phyloP scores from a whole-genome alignment of 768 basidiomycete genomes.

The Suillus subluteus region DNA sequence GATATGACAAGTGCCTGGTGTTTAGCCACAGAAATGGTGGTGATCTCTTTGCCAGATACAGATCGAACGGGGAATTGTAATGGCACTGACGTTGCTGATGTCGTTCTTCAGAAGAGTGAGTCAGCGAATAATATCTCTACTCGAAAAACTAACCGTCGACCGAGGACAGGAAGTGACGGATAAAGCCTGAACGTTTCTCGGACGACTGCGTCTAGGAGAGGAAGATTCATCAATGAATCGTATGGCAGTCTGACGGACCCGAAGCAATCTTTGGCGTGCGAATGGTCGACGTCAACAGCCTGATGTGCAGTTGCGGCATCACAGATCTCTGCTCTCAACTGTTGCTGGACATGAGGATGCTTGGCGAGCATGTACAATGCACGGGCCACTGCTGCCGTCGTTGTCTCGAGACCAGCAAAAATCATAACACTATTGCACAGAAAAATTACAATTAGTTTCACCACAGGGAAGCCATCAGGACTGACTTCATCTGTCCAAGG shows the following conservation, averaged over 20 bases:
- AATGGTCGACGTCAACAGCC: slow-evolving; percentile 15
- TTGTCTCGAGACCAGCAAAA: slow-evolving; percentile 49
- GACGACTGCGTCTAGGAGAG: slow-evolving; percentile 42
- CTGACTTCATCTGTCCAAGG: slow-evolving; percentile 29
- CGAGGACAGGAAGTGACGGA: slow-evolving; percentile 45
- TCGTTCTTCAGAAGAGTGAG: slow-evolving; percentile 30
- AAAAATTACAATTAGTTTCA: background rate
- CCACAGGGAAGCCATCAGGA: background rate
- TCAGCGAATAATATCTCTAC: background rate
- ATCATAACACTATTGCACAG: slow-evolving; percentile 29
- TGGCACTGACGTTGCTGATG: slow-evolving; percentile 42
- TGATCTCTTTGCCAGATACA: slow-evolving; percentile 22
- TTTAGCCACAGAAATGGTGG: slow-evolving; percentile 39
- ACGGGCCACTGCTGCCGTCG: slow-evolving; percentile 42
- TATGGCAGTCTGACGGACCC: slow-evolving; percentile 41
- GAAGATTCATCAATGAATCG: slow-evolving; percentile 40
- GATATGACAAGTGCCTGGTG: slow-evolving; percentile 48
- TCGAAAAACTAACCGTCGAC: slow-evolving; percentile 36
- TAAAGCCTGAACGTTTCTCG: slow-evolving; percentile 45
- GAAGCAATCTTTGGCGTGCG: slow-evolving; percentile 10
- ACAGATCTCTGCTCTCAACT: slow-evolving; percentile 39
- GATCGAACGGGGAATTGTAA: slow-evolving; percentile 26
- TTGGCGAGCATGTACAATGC: slow-evolving; percentile 39
- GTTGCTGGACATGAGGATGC: slow-evolving; percentile 42
- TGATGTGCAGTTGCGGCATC: slow-evolving; percentile 20